These are phyloP conservation scores for Debaryomyces castellii DNA, from an alignment of 805 yeast genomes.

Conservation along the genomic window DNA sequence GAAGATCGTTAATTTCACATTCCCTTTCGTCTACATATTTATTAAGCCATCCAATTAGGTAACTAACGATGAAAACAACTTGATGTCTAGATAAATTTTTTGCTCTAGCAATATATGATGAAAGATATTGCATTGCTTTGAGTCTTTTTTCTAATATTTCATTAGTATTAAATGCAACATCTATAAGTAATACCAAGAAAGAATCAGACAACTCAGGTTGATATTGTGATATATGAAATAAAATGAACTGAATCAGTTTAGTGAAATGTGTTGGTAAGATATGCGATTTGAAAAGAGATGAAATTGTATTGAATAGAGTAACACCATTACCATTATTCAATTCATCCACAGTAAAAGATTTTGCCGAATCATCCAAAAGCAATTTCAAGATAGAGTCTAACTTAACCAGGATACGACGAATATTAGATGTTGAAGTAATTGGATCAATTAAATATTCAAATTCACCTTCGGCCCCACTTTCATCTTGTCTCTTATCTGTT, in stretches of 20 bases:
- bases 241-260: conserved; percentile 77
- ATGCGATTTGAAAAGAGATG: conserved; percentile 76
- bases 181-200: conserved; percentile 76
- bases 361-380: conserved; percentile 51
- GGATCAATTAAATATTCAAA: conserved; percentile 48
- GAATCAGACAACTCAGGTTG: conserved; percentile 84
- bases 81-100: conserved; percentile 68
- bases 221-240: conserved; percentile 79
- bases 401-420: conserved; percentile 58
- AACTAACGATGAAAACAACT: conserved; percentile 77
- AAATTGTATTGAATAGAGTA: conserved; percentile 66
- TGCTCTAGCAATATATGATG: conserved; percentile 89
- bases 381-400: conserved; percentile 67
- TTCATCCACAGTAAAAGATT: conserved; percentile 49
- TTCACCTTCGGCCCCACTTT: conserved; percentile 30
- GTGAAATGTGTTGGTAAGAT: conserved; percentile 91
- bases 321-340: conserved; percentile 65
- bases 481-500: conserved; percentile 21
- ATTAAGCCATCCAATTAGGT: conserved; percentile 79
- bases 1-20: conserved; percentile 60
- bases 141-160: conserved; percentile 74
- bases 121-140: conserved; percentile 87
- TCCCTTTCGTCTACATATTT: conserved; percentile 84
- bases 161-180: conserved; percentile 70
- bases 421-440: conserved; percentile 41